These are phyloP conservation scores for Artemisia tridentata DNA, from an alignment of 129 eudicot genomes.

Conservation along the genomic window DNA sequence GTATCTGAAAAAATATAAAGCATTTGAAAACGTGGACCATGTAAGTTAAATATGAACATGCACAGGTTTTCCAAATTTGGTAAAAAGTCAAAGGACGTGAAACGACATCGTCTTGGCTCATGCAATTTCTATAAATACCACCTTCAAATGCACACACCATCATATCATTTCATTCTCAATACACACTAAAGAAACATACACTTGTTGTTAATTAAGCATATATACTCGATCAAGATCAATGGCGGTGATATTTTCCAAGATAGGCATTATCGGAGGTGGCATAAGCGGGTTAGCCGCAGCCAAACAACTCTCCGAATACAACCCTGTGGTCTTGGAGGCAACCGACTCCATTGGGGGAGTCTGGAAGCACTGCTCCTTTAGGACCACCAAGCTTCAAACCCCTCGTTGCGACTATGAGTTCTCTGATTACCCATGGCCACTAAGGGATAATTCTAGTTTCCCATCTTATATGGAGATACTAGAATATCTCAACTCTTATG, in stretches of 20 bases:
- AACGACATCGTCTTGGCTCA: neutral
- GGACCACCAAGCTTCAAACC: slow-evolving; percentile 83
- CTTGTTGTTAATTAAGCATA: neutral
- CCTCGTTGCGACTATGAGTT: slow-evolving; percentile 97
- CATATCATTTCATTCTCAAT: neutral
- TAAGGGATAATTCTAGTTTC: slow-evolving; percentile 65
- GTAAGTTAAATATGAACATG: slow-evolving; percentile 28
- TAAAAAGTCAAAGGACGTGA: slow-evolving; percentile 24
- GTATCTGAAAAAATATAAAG: too few species aligned
- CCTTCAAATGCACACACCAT: slow-evolving; percentile 17
- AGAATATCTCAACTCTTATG: slow-evolving; percentile 77
- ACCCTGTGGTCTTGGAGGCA: slow-evolving; percentile 84
- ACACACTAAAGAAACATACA: neutral
- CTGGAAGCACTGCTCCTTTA: slow-evolving; percentile 77
- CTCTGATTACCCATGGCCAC: slow-evolving; percentile 91
- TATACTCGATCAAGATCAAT: neutral
- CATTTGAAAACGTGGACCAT: too few species aligned
- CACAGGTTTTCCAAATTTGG: neutral
- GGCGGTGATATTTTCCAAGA: slow-evolving; percentile 48
- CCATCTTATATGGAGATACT: slow-evolving; percentile 68
- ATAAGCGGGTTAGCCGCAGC: slow-evolving; percentile 97
- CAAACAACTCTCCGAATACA: slow-evolving; percentile 65
- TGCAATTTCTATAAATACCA: slow-evolving; percentile 26
- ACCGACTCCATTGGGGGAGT: slow-evolving; percentile 87
- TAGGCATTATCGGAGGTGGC: slow-evolving; percentile 92